These are phyloP conservation scores for Trametes hirsuta DNA, from an alignment of 1,284 basidiomycete species.

Conservation along the genomic window DNA sequence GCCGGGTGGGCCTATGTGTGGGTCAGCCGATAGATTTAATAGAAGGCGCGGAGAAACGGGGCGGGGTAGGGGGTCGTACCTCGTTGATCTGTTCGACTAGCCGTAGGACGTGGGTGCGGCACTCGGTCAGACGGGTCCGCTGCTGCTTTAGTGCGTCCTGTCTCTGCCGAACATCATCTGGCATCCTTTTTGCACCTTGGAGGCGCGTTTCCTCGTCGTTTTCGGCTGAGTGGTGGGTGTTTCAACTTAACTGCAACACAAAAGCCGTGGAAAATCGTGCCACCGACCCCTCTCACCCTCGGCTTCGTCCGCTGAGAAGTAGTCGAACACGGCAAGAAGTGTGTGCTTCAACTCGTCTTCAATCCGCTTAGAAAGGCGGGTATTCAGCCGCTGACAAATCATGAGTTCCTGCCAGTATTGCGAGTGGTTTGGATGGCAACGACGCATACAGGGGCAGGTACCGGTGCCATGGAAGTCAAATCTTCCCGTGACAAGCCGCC, in stretches of 20 bases:
- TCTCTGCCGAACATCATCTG: conserved; percentile 6
- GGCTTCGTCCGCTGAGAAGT: conserved; percentile 3
- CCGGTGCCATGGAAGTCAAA: conserved; percentile 10
- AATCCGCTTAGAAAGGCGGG: not conserved
- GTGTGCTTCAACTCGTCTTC: conserved; percentile 13
- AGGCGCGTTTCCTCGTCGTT: conserved; percentile 2
- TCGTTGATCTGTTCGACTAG: conserved; percentile 20
- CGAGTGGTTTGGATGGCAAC: too few species aligned
- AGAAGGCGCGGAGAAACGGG: not conserved
- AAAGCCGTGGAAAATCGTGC: not conserved
- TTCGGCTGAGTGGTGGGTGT: not conserved
- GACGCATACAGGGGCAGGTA: conserved; percentile 2
- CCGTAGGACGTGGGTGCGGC: conserved; percentile 2
- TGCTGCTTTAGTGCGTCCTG: not conserved
- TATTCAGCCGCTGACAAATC: too few species aligned
- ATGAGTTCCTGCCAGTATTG: too few species aligned
- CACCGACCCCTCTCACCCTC: conserved; percentile 6
- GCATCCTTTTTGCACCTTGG: conserved; percentile 3
- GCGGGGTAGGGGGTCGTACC: not conserved
- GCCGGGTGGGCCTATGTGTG: conserved; percentile 37
- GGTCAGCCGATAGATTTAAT: not conserved
- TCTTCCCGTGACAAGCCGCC: conserved; percentile 22
- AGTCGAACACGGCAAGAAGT: conserved; percentile 11
- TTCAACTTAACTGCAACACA: not conserved
- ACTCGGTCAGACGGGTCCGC: not conserved